Percentiles rank a stretch among this genome's conserved stretches.
phyloP scores from a whole-genome alignment of 139 green algal species.

The Bryopsis sp. region DNA sequence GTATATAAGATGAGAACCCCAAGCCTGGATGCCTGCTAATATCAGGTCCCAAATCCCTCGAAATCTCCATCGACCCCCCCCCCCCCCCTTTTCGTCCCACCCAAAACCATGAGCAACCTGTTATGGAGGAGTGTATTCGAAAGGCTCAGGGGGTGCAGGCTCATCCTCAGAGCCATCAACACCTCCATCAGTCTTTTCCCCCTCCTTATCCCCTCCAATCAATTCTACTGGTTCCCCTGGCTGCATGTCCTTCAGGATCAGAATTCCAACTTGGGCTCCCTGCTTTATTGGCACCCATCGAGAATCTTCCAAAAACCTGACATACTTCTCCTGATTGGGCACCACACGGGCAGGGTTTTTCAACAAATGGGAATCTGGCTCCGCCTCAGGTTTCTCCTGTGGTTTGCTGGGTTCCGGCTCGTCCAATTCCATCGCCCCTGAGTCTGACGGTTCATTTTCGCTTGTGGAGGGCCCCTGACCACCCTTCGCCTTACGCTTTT shows the following conservation, averaged over 20 bases:
- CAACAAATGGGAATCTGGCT: slow-evolving; percentile 57
- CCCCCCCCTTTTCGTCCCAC: no score
- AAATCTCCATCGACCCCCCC: no score
- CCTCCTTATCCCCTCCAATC: slow-evolving; percentile 16
- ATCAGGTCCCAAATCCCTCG: no score
- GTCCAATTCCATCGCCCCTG: slow-evolving; percentile 21
- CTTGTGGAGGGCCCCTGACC: slow-evolving; percentile 16
- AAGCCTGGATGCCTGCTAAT: no score
- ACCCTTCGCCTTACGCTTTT: slow-evolving; percentile 39
- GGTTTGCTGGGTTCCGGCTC: slow-evolving; percentile 23
- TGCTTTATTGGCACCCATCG: slow-evolving; percentile 26
- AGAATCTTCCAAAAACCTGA: slow-evolving; percentile 33
- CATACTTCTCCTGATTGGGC: slow-evolving; percentile 59
- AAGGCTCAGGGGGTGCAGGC: slow-evolving; percentile 57
- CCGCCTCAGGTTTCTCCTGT: slow-evolving; percentile 38
- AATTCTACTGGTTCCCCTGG: slow-evolving; percentile 32
- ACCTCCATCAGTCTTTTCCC: slow-evolving; percentile 18
- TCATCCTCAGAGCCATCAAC: slow-evolving; percentile 13
- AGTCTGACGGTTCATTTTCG: background rate
- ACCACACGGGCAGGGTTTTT: slow-evolving; percentile 82
- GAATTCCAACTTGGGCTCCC: slow-evolving; percentile 29
- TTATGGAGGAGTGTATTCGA: slow-evolving; percentile 67
- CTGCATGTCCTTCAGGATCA: slow-evolving; percentile 39
- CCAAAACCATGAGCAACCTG: no score
- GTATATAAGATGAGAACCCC: no score